phyloP scores from a whole-genome alignment of 1,284 basidiomycete species.

The Trichosporon coremiiforme region DNA sequence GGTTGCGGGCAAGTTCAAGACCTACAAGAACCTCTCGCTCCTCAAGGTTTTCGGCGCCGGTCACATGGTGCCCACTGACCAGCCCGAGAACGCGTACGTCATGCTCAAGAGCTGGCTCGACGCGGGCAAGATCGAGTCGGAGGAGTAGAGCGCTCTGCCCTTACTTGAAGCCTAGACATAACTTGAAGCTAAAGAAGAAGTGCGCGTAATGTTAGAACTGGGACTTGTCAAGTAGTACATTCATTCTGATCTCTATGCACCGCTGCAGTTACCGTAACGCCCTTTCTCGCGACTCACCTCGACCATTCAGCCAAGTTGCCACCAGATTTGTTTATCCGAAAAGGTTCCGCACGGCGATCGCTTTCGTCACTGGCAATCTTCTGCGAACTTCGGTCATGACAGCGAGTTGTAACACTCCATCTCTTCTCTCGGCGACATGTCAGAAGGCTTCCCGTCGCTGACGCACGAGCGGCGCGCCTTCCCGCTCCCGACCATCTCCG shows the following conservation, averaged over 20 bases:
- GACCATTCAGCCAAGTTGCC: not conserved
- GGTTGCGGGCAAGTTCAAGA: constrained; percentile 63
- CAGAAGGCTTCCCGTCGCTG: constrained; percentile 52
- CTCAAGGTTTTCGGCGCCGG: constrained; percentile 50
- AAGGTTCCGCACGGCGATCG: not conserved
- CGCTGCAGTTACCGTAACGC: constrained; percentile 23
- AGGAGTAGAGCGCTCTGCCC: not conserved
- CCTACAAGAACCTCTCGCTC: constrained; percentile 62
- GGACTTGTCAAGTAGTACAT: too few species aligned
- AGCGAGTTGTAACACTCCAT: not conserved
- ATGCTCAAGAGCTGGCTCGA: constrained; percentile 56
- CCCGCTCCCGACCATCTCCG: constrained; percentile 64
- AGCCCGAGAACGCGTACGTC: constrained; percentile 52
- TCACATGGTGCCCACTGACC: constrained; percentile 58
- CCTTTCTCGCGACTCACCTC: not conserved
- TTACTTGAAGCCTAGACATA: constrained; percentile 16
- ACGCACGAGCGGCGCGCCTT: constrained; percentile 46
- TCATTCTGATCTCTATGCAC: constrained; percentile 24
- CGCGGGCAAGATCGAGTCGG: constrained; percentile 29
- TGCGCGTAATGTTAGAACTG: constrained; percentile 12
- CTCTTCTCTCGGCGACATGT: constrained; percentile 28
- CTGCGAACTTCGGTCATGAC: not conserved
- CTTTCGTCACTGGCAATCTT: constrained; percentile 2
- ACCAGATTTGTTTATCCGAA: not conserved
- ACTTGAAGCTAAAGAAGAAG: not conserved